These are phyloP conservation scores for Rhodotorula taiwanensis DNA, from an alignment of 768 basidiomycete species.

Conservation along the genomic window DNA sequence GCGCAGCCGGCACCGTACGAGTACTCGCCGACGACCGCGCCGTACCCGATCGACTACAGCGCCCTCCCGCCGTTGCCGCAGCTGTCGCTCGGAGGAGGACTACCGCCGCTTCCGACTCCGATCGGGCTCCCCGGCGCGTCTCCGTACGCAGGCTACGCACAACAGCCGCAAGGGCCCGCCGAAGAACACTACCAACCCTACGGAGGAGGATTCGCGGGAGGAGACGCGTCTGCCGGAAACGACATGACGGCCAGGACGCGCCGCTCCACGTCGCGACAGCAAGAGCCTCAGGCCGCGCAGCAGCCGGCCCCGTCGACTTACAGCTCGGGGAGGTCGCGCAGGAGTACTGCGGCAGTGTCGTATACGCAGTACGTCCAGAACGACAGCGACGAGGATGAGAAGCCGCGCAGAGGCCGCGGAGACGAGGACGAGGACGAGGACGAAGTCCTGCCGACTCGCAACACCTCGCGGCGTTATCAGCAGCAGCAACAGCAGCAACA, in stretches of 20 bases:
- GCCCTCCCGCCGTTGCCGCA: neutral
- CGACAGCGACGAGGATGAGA: neutral
- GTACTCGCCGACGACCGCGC: too few species aligned
- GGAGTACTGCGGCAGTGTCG: neutral
- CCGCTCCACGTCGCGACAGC: neutral
- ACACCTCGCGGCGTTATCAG: neutral
- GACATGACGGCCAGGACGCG: neutral
- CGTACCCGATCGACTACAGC: neutral
- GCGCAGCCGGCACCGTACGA: too few species aligned
- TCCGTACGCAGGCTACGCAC: too few species aligned
- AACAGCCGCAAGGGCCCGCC: too few species aligned
- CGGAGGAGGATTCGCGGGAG: neutral
- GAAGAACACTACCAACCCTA: too few species aligned
- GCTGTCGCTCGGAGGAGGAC: constrained; percentile 2
- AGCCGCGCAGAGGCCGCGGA: neutral
- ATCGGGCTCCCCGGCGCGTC: too few species aligned
- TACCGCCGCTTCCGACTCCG: neutral
- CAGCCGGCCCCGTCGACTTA: too few species aligned
- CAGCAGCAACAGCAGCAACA: neutral
- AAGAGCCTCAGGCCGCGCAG: neutral
- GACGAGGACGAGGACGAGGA: neutral
- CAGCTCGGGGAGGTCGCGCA: neutral
- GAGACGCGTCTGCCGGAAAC: neutral
- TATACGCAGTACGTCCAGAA: neutral
- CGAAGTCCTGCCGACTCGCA: neutral